Base-by-base conservation (phyloP, 2,329 filamentous ascomycete species). In the Rhynchosporium agropyri region DNA sequence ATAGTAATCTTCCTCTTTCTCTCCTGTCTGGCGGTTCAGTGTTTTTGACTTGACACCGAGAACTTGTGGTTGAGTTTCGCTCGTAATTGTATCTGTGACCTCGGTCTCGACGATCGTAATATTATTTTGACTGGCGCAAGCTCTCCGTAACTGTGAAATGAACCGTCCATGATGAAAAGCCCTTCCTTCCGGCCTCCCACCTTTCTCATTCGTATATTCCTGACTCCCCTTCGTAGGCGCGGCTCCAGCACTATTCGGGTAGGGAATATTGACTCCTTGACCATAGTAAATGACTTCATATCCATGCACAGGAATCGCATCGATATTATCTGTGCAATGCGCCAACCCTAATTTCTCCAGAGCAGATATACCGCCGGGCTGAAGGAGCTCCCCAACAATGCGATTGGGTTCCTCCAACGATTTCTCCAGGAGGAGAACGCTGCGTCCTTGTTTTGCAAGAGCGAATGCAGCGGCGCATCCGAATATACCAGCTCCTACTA, bases 91-190 rank as follows among this genome's bases (percentile, higher is more conserved):
- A 58, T 86, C 86, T 49, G 86, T 88, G 26, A 89, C 95, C 69
- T 93, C 94, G 12, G 92, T 95, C 80, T 99, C 95, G 69, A 98
- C 84, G 36, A 98, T 85, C 28, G 89, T 93, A 70, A 99, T 92
- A 74, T 97, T 97, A 66, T 88, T 82, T 73, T 93, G 88, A 20
- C 78, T 81, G 73, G 86, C 78, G 62, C 92, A 95, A 31, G 91
- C 89, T 70, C 83, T 83, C 64, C 95, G 86, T 68, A 99, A 79
- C 74, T 91, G 88, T 77, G 83, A 86, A 71, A 99, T 92, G 78
- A 99, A 97, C 70, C 92, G 86, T 53, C 95, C 95, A 78, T 99
- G 95, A 79, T 99, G 95, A 76, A 99, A 99, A 53, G 85, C 85
- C 66, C 89, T 82, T 45, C 95, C 95, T 73, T 91, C 83, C 1